Conservation (phyloP, 2,329 filamentous ascomycete species). For the Nemania bipapillata region DNA sequence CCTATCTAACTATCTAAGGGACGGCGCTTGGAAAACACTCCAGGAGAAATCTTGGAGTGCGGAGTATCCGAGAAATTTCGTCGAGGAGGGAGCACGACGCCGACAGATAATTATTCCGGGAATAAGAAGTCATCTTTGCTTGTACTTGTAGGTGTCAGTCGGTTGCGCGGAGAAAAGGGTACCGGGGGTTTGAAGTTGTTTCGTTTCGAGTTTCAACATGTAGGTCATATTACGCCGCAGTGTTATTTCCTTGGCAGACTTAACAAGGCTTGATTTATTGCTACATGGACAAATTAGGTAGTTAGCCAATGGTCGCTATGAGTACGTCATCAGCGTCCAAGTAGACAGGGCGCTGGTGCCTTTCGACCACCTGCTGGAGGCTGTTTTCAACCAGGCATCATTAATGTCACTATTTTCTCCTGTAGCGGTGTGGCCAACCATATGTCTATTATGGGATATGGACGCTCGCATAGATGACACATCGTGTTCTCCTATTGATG, state of each 20-base stretch:
- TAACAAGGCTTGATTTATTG: neutral
- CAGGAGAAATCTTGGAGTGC: neutral
- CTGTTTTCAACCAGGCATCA: neutral
- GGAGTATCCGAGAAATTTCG: neutral
- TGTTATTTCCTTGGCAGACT: conserved; percentile 2
- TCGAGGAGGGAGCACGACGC: neutral
- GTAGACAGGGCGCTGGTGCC: neutral
- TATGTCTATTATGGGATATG: too few relatives aligned
- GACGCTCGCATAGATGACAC: too few relatives aligned
- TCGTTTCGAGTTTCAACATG: conserved; percentile 30
- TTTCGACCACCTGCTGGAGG: neutral
- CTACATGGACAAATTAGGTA: neutral
- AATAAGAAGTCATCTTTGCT: neutral
- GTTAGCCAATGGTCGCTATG: neutral
- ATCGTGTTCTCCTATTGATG: too few relatives aligned
- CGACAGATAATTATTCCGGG: neutral
- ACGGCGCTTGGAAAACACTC: neutral
- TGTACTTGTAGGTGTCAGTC: neutral
- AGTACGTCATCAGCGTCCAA: neutral
- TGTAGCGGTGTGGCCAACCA: too few relatives aligned
- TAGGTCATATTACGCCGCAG: neutral
- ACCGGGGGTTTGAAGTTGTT: conserved; percentile 6
- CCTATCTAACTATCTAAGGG: neutral
- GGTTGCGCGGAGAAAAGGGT: neutral
- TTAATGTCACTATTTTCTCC: neutral